These are phyloP conservation scores for Rosa hybrid DNA, from an alignment of 331 rosid genomes.

Conservation along the genomic window DNA sequence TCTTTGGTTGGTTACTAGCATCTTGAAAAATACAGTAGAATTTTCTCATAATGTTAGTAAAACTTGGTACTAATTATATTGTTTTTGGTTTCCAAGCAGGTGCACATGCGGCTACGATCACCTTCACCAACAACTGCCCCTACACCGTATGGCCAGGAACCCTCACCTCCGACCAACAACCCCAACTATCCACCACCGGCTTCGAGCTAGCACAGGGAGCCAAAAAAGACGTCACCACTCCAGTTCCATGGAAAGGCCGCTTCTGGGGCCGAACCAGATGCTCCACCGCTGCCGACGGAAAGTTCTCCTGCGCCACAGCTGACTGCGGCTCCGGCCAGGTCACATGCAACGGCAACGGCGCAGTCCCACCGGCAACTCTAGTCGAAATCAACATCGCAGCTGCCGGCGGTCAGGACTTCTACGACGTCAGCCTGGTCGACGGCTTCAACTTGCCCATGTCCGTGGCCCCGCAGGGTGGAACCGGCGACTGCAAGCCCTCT, in stretches of 20 bases:
- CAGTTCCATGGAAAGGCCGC: conserved; percentile 46
- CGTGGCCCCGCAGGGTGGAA: conserved; percentile 46
- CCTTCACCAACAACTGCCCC: conserved; percentile 35
- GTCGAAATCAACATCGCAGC: conserved; percentile 35
- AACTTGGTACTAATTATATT: neutral
- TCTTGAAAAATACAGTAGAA: neutral
- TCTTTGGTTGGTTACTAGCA: neutral
- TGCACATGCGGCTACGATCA: conserved; percentile 30
- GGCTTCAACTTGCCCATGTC: conserved; percentile 68
- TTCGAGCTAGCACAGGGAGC: conserved; percentile 32
- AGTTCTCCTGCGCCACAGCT: conserved; percentile 43
- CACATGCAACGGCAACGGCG: conserved; percentile 41
- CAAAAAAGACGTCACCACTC: neutral
- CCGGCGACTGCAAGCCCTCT: conserved; percentile 33
- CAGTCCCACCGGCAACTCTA: conserved; percentile 44
- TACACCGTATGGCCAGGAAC: conserved; percentile 48
- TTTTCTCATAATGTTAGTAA: too few species aligned
- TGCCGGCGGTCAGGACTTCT: conserved; percentile 46
- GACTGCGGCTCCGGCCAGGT: conserved; percentile 50
- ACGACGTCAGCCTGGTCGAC: conserved; percentile 55
- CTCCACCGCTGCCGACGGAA: conserved; percentile 24
- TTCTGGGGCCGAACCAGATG: conserved; percentile 53
- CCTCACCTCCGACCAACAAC: conserved; percentile 31
- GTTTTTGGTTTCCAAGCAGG: conserved; percentile 25
- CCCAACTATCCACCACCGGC: conserved; percentile 44